Base-by-base conservation (phyloP, 2,329 filamentous ascomycete genomes). In the Pleoardoris graminearum region DNA sequence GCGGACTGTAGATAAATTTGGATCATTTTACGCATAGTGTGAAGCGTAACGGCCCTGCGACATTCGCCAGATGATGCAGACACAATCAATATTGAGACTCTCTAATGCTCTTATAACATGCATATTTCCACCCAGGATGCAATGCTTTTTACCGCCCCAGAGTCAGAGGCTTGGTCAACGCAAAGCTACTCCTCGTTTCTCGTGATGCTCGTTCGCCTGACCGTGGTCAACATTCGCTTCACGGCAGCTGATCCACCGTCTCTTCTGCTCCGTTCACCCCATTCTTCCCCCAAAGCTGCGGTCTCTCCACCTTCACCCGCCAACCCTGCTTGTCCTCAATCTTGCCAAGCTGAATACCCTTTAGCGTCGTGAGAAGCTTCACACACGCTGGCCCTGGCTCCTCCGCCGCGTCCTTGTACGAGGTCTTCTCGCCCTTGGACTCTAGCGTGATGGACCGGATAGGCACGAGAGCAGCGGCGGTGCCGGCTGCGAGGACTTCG, bases 401-500 rank as follows among this genome's bases (percentile, higher is more conserved):
- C 50, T 88, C 82, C 48, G 82, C 78, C 16, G 78, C 81, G 8
- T 76, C 76, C 39, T 79, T 71, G 63, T 84, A 87, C 7, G 71
- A 70, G 66, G 86, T 83, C 49, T 79, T 82, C 54, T 85, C 80
- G 36, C 75, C 72, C 36, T 75, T 79, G 14, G 80, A 84, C 44
- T 75, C 82, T 65, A 91, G 85, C 2, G 90, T 94, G 71, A 97
- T 96, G 62, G 89, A 94, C 56, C 88, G 88, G 74, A 97, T 94
- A 1, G 93, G 93, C 3, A 97, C 92, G 48, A 99, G 80, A 0
- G 90, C 90, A 0, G 92, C 93, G 0, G 93, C 93, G 0, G 93
- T 97, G 1, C 93, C 93, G 2, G 91, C 92, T 3, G 93, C 94
- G 75, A 97, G 86, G 47, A 99, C 86, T 75, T 97, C 93, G 38